Evolutionary conservation across 169 alveolate species (phyloP).

Genomic region (Babesia sp.): DNA sequence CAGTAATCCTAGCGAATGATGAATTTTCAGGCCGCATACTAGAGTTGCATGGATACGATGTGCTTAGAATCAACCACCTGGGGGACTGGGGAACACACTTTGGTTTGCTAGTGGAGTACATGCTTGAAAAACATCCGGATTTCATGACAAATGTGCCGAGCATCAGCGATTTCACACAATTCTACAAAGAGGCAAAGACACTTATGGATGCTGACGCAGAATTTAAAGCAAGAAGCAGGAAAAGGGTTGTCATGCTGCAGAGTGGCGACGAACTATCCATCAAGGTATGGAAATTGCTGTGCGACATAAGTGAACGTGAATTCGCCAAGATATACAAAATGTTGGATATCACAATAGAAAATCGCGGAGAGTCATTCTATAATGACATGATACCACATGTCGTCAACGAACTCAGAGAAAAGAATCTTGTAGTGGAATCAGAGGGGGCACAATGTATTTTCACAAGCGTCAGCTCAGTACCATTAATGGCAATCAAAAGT

Average conservation of each 20-base stretch:
- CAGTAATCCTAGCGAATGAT: not conserved
- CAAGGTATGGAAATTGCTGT: constrained; percentile 85
- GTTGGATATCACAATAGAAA: constrained; percentile 83
- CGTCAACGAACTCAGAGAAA: constrained; percentile 80
- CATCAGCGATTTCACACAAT: constrained; percentile 90
- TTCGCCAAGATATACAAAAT: constrained; percentile 81
- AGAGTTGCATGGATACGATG: constrained; percentile 81
- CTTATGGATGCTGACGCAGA: constrained; percentile 83
- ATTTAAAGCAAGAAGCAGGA: constrained; percentile 80
- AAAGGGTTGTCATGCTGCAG: constrained; percentile 87
- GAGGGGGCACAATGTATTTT: constrained; percentile 93
- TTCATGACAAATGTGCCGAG: constrained; percentile 88
- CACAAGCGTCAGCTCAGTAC: constrained; percentile 80
- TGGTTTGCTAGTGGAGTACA: constrained; percentile 96
- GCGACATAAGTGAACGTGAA: constrained; percentile 84
- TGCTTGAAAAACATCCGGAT: constrained; percentile 88
- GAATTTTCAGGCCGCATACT: constrained; percentile 42
- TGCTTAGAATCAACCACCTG: constrained; percentile 91
- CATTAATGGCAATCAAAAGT: constrained; percentile 94
- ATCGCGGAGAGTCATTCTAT: constrained; percentile 94
- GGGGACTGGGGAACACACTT: constrained; percentile 99
- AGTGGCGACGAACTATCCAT: constrained; percentile 82
- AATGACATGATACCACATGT: constrained; percentile 86
- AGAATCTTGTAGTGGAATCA: constrained; percentile 82
- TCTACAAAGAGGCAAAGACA: constrained; percentile 93